Conservation (phyloP, 371 early-diverging fungal genomes). For the Mucor velutinosus region DNA sequence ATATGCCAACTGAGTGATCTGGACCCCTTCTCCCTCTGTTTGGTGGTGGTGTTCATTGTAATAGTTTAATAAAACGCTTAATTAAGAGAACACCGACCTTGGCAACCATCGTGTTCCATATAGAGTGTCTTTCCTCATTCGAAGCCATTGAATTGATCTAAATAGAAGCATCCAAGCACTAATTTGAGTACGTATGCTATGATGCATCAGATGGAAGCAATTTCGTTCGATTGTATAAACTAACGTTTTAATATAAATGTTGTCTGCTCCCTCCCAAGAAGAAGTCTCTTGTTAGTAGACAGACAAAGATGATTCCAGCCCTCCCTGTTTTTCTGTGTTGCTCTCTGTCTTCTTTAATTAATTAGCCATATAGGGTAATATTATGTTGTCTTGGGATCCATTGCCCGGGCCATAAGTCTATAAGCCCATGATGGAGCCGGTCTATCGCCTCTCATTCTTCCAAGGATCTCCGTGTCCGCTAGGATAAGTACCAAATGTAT, state of each 20-base stretch:
- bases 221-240: background rate
- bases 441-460: too few relatives aligned
- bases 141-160: background rate
- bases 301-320: background rate
- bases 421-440: too few relatives aligned
- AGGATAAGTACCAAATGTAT: too few relatives aligned
- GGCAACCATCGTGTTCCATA: background rate
- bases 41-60: background rate
- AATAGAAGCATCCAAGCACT: background rate
- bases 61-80: background rate
- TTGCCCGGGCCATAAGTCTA: background rate
- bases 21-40: background rate
- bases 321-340: background rate
- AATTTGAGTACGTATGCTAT: background rate
- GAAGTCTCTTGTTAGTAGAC: background rate
- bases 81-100: conserved; percentile 5
- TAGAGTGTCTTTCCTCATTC: background rate
- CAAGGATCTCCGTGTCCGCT: too few relatives aligned
- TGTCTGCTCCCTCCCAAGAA: background rate
- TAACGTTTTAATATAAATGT: background rate
- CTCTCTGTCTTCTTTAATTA: background rate
- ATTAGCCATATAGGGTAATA: background rate
- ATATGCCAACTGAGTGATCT: background rate
- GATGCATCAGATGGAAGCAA: too few relatives aligned
- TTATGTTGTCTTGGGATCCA: background rate